These are phyloP conservation scores for Fomitopsis serialis DNA, from an alignment of 768 basidiomycete genomes.

Conservation along the genomic window DNA sequence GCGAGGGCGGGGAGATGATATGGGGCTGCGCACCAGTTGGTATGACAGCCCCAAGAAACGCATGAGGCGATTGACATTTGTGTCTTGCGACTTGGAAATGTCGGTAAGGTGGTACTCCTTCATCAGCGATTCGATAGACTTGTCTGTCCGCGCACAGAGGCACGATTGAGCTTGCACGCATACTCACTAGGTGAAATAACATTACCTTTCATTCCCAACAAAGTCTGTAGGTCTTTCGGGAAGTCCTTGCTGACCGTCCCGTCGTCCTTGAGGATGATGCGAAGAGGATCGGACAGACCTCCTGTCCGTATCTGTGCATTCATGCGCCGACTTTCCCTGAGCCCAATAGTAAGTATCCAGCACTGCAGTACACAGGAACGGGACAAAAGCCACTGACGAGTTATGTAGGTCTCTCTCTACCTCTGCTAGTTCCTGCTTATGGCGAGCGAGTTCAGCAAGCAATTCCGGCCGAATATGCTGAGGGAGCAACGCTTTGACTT, in stretches of 20 bases:
- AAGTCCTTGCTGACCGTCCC: constrained; percentile 44
- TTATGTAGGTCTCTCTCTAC: constrained; percentile 47
- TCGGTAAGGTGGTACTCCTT: constrained; percentile 29
- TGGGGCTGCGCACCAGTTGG: constrained; percentile 41
- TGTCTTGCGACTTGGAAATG: constrained; percentile 34
- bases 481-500: constrained; percentile 45
- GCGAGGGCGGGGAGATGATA: background rate
- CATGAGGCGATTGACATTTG: constrained; percentile 51
- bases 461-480: constrained; percentile 40
- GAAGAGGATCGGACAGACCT: constrained; percentile 35
- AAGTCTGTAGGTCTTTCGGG: constrained; percentile 43
- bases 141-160: no score
- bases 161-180: constrained; percentile 10
- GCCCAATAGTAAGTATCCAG: no score
- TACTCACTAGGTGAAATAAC: background rate
- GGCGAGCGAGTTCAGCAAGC: constrained; percentile 41
- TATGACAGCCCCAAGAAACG: constrained; percentile 51
- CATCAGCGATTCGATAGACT: constrained; percentile 23
- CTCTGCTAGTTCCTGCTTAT: constrained; percentile 40
- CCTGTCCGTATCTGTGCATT: constrained; percentile 44
- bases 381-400: constrained; percentile 36
- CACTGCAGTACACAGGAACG: no score
- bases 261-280: constrained; percentile 42
- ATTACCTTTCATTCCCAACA: constrained; percentile 48
- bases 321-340: constrained; percentile 51